Percentiles rank a stretch among this genome's conserved stretches.
Conservation (phyloP, 2,329 filamentous ascomycete species). For the Arthrocladium fulminans region DNA sequence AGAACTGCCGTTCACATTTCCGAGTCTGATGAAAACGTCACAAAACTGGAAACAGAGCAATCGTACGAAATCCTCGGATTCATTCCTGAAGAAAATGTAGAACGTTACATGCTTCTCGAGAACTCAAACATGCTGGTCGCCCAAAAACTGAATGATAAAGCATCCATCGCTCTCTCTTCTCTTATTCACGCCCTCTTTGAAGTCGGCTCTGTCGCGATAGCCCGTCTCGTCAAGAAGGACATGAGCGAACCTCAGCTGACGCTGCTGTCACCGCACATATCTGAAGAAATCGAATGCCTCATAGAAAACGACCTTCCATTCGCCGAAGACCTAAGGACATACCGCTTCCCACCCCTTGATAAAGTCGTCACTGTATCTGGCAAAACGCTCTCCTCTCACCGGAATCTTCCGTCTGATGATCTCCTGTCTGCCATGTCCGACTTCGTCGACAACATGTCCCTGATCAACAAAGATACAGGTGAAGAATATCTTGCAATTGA, state of each 20-base stretch:
- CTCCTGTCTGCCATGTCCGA: constrained; percentile 75
- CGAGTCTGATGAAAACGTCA: constrained; percentile 76
- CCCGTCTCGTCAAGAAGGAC: constrained; percentile 75
- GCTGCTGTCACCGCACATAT: constrained; percentile 70
- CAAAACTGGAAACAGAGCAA: constrained; percentile 69
- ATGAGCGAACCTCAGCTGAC: constrained; percentile 68
- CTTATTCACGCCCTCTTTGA: constrained; percentile 82
- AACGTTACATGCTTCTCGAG: constrained; percentile 77
- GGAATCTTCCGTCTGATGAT: constrained; percentile 67
- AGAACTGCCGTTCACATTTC: constrained; percentile 84
- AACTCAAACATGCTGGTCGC: constrained; percentile 69
- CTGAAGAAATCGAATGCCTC: constrained; percentile 71
- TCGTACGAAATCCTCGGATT: constrained; percentile 81
- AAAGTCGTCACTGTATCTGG: constrained; percentile 81
- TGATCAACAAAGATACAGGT: constrained; percentile 66
- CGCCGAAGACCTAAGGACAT: constrained; percentile 81
- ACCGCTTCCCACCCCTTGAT: constrained; percentile 84
- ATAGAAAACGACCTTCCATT: constrained; percentile 88
- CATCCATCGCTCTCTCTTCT: constrained; percentile 75
- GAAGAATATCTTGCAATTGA: constrained; percentile 71
- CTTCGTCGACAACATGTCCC: constrained; percentile 88
- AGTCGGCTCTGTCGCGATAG: constrained; percentile 75
- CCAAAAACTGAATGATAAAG: constrained; percentile 68
- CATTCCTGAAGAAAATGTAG: constrained; percentile 61
- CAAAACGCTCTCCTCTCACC: constrained; percentile 68